These are phyloP conservation scores for Thielaviopsis populi DNA, from an alignment of 2,329 filamentous ascomycete genomes.

Conservation along the genomic window DNA sequence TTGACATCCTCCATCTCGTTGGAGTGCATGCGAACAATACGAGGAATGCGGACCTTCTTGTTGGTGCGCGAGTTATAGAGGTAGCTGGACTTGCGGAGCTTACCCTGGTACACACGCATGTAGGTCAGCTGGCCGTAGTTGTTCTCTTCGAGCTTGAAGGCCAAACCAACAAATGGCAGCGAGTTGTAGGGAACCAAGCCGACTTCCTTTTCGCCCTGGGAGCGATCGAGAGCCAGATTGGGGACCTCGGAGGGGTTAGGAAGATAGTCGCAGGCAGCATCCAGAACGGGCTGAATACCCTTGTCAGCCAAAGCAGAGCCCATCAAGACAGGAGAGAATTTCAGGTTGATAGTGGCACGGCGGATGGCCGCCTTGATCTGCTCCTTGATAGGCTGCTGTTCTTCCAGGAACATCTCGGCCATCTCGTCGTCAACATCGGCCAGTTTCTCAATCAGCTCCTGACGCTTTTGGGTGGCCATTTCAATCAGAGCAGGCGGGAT, in stretches of 20 bases:
- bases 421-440: constrained; percentile 98
- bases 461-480: constrained; percentile 68
- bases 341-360: constrained; percentile 70
- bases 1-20: constrained; percentile 97
- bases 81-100: constrained; percentile 71
- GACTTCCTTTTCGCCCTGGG: constrained; percentile 61
- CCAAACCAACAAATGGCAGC: constrained; percentile 83
- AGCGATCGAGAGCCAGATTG: constrained; percentile 77
- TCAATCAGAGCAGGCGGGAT: constrained; percentile 66
- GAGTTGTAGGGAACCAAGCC: constrained; percentile 87
- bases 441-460: constrained; percentile 79
- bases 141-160: constrained; percentile 98
- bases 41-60: constrained; percentile 92
- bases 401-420: constrained; percentile 84
- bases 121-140: constrained; percentile 98
- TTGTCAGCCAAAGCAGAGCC: constrained; percentile 91
- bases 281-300: constrained; percentile 88
- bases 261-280: constrained; percentile 89
- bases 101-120: constrained; percentile 94
- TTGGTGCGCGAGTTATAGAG: constrained; percentile 88
- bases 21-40: constrained; percentile 98
- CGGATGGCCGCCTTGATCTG: constrained; percentile 91
- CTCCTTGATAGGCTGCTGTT: constrained; percentile 57
- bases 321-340: constrained; percentile 94
- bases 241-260: constrained; percentile 81